Evolutionary conservation across 1,284 basidiomycete species (phyloP).

Genomic region (Microbotryum silenes-acaulis): DNA sequence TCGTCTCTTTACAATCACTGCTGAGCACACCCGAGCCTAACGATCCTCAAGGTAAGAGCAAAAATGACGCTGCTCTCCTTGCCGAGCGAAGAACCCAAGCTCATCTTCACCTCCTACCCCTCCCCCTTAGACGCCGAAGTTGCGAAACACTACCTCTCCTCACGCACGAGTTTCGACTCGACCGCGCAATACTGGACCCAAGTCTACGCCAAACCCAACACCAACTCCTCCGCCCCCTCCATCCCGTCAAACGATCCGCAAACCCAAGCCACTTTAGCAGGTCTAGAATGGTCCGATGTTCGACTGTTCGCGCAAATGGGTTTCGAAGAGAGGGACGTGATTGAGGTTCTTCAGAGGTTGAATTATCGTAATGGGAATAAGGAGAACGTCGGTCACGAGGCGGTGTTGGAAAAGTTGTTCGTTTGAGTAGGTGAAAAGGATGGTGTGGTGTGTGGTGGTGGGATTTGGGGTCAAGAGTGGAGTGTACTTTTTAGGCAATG

Average conservation of each 20-base stretch:
- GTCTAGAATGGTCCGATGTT: slow-evolving; percentile 46
- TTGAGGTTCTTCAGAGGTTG: slow-evolving; percentile 58
- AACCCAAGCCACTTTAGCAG: slow-evolving; percentile 42
- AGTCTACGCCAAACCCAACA: slow-evolving; percentile 39
- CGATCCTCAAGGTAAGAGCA: slow-evolving; percentile 96
- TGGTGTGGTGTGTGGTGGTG: neutral
- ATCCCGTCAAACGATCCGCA: neutral
- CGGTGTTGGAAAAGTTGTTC: slow-evolving; percentile 54
- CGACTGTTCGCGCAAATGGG: slow-evolving; percentile 42
- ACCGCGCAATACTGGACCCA: slow-evolving; percentile 88
- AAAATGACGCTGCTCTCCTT: slow-evolving; percentile 88
- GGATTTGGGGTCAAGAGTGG: too few relatives aligned
- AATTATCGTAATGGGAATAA: slow-evolving; percentile 81
- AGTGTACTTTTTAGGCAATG: too few relatives aligned
- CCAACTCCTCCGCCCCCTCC: slow-evolving; percentile 36
- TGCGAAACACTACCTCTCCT: slow-evolving; percentile 90
- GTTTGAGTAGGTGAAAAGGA: neutral
- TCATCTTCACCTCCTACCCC: too few relatives aligned
- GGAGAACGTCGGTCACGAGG: slow-evolving; percentile 54
- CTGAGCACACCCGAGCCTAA: slow-evolving; percentile 94
- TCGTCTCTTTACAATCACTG: slow-evolving; percentile 90
- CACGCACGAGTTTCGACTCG: slow-evolving; percentile 75
- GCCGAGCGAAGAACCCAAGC: slow-evolving; percentile 81
- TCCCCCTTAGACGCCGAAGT: slow-evolving; percentile 67
- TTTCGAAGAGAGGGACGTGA: slow-evolving; percentile 42